Percentiles rank a stretch among this genome's conserved stretches.
These are phyloP conservation scores for Xylaria sp. DNA, from an alignment of 2,329 filamentous ascomycete species.

Conservation along the genomic window DNA sequence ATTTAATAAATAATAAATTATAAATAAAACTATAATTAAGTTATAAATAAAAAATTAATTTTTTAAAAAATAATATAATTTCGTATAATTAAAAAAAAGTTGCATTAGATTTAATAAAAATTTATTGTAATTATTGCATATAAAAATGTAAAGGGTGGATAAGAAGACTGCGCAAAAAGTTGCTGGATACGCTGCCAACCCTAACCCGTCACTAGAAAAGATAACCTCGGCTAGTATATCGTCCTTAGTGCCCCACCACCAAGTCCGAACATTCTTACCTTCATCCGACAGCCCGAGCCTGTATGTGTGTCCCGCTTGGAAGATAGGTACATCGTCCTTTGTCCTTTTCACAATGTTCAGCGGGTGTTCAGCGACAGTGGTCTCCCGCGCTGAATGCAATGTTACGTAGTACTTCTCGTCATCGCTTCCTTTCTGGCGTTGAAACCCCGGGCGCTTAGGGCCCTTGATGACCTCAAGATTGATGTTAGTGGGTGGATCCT, in stretches of 20 bases:
- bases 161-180: too few species aligned
- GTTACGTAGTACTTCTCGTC: constrained; percentile 5
- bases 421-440: constrained; percentile 2
- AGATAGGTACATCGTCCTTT: not conserved
- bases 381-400: constrained; percentile 1
- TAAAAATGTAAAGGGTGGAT: too few species aligned
- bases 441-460: constrained; percentile 3
- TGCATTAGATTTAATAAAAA: too few species aligned
- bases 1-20: too few species aligned
- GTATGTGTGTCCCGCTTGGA: constrained; percentile 6
- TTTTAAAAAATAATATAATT: too few species aligned
- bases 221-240: constrained; percentile 6
- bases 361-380: constrained; percentile 1
- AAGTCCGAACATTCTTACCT: constrained; percentile 2
- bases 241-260: constrained; percentile 5
- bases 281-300: constrained; percentile 2
- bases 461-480: constrained; percentile 7
- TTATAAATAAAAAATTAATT: too few species aligned
- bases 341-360: constrained; percentile 3
- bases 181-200: too few species aligned
- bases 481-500: constrained; percentile 3
- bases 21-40: too few species aligned
- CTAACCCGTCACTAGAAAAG: too few species aligned
- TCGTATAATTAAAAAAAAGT: too few species aligned
- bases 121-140: too few species aligned